Percentiles rank a stretch among this genome's conserved stretches.
These are phyloP conservation scores for Wakefieldia striispora DNA, from an alignment of 768 basidiomycete genomes.

Conservation along the genomic window DNA sequence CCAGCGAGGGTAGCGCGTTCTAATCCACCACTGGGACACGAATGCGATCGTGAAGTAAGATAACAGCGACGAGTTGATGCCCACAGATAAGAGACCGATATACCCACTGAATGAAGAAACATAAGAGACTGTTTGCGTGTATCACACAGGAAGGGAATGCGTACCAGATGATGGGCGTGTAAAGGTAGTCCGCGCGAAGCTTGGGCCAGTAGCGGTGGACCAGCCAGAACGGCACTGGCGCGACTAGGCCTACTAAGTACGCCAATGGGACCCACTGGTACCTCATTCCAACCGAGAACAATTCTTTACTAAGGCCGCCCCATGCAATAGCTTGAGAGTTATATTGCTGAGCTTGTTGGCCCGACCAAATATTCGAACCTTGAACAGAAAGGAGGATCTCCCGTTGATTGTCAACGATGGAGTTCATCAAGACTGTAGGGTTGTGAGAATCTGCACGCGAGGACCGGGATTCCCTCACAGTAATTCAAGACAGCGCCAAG, in stretches of 20 bases:
- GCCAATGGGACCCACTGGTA: conserved; percentile 43
- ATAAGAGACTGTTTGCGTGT: not conserved
- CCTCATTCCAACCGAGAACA: conserved; percentile 32
- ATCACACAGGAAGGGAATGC: not conserved
- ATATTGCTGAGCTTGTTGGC: conserved; percentile 29
- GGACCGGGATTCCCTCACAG: conserved; percentile 23
- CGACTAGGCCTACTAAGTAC: conserved; percentile 32
- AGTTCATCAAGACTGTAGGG: conserved; percentile 57
- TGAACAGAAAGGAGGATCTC: conserved; percentile 52
- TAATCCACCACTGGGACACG: conserved; percentile 37
- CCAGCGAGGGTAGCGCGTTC: conserved; percentile 36
- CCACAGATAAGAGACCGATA: conserved; percentile 19
- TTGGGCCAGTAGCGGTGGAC: conserved; percentile 36
- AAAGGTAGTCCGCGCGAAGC: conserved; percentile 26
- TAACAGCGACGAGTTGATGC: conserved; percentile 27
- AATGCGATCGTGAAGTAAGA: conserved; percentile 24
- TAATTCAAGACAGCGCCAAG: conserved; percentile 50
- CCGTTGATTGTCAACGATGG: conserved; percentile 50
- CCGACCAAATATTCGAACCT: conserved; percentile 43
- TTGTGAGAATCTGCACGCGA: not conserved
- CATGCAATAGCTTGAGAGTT: conserved; percentile 37
- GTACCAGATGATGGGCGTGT: conserved; percentile 30
- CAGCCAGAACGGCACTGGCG: conserved; percentile 43
- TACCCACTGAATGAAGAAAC: not conserved
- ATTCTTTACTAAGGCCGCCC: conserved; percentile 37